These are phyloP conservation scores for Fusarium buxicola DNA, from an alignment of 2,329 filamentous ascomycete genomes.

Conservation along the genomic window DNA sequence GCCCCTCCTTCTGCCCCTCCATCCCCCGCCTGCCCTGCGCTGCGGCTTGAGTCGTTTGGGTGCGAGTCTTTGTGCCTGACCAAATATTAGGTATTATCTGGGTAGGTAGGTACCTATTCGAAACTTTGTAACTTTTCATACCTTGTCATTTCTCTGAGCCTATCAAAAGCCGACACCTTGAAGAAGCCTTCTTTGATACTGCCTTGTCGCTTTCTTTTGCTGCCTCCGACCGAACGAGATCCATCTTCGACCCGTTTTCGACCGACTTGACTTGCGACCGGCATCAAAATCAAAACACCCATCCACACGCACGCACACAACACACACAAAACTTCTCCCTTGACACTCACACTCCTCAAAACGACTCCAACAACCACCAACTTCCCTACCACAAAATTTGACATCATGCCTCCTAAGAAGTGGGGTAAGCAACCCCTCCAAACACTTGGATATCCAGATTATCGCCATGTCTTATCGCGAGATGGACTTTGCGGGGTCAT, in stretches of 20 bases:
- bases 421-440: constrained; percentile 54
- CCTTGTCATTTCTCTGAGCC: constrained; percentile 3
- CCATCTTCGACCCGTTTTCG: constrained; percentile 40
- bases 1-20: constrained; percentile 34
- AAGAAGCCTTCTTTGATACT: background rate
- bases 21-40: constrained; percentile 2
- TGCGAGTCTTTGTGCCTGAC: constrained; percentile 36
- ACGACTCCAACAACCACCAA: constrained; percentile 25
- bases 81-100: too few relatives aligned
- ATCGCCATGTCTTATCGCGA: constrained; percentile 19
- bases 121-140: constrained; percentile 4
- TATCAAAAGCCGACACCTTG: background rate
- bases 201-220: constrained; percentile 5
- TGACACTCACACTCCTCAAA: constrained; percentile 15
- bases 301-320: constrained; percentile 33
- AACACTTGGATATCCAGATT: constrained; percentile 11
- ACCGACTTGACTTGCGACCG: constrained; percentile 25
- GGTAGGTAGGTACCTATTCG: constrained; percentile 14
- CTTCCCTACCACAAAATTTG: constrained; percentile 27
- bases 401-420: constrained; percentile 59
- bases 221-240: constrained; percentile 11
- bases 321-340: constrained; percentile 39
- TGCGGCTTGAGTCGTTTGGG: background rate
- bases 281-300: constrained; percentile 37
- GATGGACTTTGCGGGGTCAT: constrained; percentile 29